Conservation (phyloP, 495 filamentous ascomycete genomes). For the Aspergillus bridgeri region DNA sequence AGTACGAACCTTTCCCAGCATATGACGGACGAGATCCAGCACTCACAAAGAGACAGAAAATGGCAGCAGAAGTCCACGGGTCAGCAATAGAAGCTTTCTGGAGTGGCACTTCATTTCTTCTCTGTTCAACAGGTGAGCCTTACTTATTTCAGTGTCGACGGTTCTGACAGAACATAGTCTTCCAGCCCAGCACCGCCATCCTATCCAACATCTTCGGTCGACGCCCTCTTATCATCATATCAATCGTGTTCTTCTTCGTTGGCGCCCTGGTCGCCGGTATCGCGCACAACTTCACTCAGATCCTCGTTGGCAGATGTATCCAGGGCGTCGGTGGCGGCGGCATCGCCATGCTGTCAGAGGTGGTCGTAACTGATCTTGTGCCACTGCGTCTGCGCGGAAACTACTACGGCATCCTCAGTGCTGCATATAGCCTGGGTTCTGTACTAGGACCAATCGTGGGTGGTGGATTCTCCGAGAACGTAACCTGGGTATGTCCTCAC, state of each 20-base stretch:
- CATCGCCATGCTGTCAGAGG: conserved; percentile 27
- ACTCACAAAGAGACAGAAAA: conserved; percentile 7
- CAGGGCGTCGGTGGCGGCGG: conserved; percentile 38
- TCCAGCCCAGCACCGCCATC: conserved; percentile 37
- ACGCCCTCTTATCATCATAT: conserved; percentile 37
- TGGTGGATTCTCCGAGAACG: conserved; percentile 27
- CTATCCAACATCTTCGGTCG: conserved; percentile 52
- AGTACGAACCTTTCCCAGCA: conserved; percentile 26
- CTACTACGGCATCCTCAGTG: conserved; percentile 29
- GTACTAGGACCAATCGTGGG: conserved; percentile 37
- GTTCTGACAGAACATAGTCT: conserved; percentile 22
- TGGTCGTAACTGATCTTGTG: conserved; percentile 39
- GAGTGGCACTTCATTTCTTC: conserved; percentile 48
- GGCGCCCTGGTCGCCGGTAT: conserved; percentile 43
- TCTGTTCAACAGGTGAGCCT: conserved; percentile 33
- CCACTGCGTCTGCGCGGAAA: conserved; percentile 34
- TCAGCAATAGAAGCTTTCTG: conserved; percentile 52
- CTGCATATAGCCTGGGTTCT: conserved; percentile 23
- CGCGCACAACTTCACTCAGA: conserved; percentile 26
- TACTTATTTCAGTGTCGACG: neutral
- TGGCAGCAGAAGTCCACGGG: conserved; percentile 34
- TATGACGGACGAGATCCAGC: neutral
- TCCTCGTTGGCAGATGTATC: conserved; percentile 31
- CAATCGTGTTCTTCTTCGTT: conserved; percentile 36
- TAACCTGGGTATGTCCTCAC: conserved; percentile 32